Evolutionary conservation across 2,329 filamentous ascomycete species (phyloP), one percentile per base, ranked within the genome.

Genomic region (Pleurostoma richardsiae): DNA sequence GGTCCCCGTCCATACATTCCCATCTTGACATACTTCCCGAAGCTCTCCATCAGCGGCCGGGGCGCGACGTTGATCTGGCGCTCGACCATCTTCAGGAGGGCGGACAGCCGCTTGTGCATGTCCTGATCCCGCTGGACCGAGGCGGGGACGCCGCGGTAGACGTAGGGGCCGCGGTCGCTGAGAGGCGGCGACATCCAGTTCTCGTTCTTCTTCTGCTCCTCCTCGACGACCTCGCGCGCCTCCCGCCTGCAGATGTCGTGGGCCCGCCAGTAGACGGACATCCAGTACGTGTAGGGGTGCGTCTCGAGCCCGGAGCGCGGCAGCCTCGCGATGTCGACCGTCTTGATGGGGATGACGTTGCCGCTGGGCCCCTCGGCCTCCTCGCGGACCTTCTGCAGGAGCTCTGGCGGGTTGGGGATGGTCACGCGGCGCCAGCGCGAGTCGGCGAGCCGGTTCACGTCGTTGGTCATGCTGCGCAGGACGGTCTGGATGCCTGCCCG

Each of bases 401-500:
- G 46, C 7, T 54, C 43, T 6, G 52, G 48, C 5, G 56, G 58
- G 43, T 62, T 46, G 28, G 70, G 67, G 1, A 74, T 56, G 5
- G 68, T 54, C 7, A 71, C 56, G 1, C 63, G 62, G 29, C 63
- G 62, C 60, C 65, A 70, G 3, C 63, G 59, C 3, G 60, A 66
- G 47, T 64, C 61, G 38, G 65, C 56, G 5, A 56, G 52, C 39
- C 54, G 56, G 46, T 72, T 72, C 56, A 72, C 71, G 4, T 46
- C 36, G 46, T 56, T 67, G 30, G 60, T 57, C 41, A 73, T 65
- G 10, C 60, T 50, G 39, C 65, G 64, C 30, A 77, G 60, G 19
- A 62, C 63, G 30, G 66, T 64, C 52, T 76, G 71, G 27, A 77
- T 57, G 19, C 66, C 73, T 6, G 72, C 74, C 40, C 74, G 68